Base-by-base conservation (phyloP, 306 rosid species). In the Chamaecrista fasciculata region DNA sequence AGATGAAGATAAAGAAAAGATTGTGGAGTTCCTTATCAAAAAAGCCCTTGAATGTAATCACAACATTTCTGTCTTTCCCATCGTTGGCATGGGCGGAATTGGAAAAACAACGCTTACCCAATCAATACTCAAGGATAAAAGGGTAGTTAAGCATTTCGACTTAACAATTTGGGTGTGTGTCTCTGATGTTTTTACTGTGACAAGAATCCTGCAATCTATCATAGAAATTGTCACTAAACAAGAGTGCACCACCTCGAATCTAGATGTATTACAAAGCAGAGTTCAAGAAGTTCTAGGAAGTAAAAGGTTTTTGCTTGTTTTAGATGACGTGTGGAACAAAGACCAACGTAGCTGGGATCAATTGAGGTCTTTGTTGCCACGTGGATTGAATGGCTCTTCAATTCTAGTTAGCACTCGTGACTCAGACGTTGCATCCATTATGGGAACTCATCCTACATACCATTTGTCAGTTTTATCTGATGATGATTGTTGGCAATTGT, bases 281-380 rank as follows among this genome's bases (percentile, higher is more conserved):
- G 66, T 24, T 23, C 78, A 25, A 15, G 55, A 73, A 4, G 2
- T 48, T 43, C 29, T 83, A 26, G 31, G 11, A 2, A 19, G 56
- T 76, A 33, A 33, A 8, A 33, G 36, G 4, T 33, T 50, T 47
- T 53, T 76, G 14, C 57, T 79, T 34, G 78, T 33, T 33, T 8
- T 33, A 3, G 36, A 33, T 79, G 87, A 73, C n/a, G 75, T 83
- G 23, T 70, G 84, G 84, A 73, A 69, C n/a, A 73, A 76, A 6
- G 63, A 77, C 21, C 44, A 20, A 7, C 56, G 8, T 0, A n/a
- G 47, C 16, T 83, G 82, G 84, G 68, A 37, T 8, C 6, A 37
- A 29, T 19, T 83, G 58, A 83, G 50, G 28, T 24, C 15, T 21
- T 15, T 77, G 36, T n/a, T 74, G 53, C 53, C 15, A 1, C 26